These are phyloP conservation scores for Chalaropsis ovoidea DNA, from an alignment of 2,329 filamentous ascomycete genomes.

Conservation along the genomic window DNA sequence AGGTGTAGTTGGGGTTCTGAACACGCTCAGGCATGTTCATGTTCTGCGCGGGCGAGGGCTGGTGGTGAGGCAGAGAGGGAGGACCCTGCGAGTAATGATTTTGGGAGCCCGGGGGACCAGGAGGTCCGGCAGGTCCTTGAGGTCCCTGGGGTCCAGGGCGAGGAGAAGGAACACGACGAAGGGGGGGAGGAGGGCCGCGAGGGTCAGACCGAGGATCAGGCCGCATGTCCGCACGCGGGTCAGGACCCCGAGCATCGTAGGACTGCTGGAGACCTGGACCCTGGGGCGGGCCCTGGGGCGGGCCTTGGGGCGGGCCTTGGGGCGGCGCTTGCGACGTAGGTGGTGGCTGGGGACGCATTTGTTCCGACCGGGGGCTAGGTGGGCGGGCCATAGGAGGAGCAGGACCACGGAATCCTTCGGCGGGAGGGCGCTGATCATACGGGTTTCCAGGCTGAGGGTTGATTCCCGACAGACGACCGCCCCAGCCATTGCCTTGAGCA, in stretches of 20 bases:
- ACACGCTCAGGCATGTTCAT: constrained; percentile 35
- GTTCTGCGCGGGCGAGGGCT: constrained; percentile 35
- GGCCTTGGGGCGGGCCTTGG: constrained; percentile 27
- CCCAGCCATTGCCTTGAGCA: constrained; percentile 46
- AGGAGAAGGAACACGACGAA: constrained; percentile 32
- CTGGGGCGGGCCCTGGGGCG: constrained; percentile 28
- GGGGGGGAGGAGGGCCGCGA: constrained; percentile 40
- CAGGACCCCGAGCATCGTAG: constrained; percentile 26
- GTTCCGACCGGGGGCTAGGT: constrained; percentile 66
- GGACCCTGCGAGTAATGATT: constrained; percentile 34
- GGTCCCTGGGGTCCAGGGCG: constrained; percentile 23
- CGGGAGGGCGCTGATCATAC: constrained; percentile 55
- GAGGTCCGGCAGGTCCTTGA: constrained; percentile 31
- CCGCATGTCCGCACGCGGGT: constrained; percentile 23
- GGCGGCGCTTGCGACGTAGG: constrained; percentile 20
- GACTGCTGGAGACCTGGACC: constrained; percentile 57
- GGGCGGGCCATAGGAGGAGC: constrained; percentile 59
- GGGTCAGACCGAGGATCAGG: constrained; percentile 23
- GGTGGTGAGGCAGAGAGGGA: constrained; percentile 29
- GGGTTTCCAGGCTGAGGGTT: constrained; percentile 69
- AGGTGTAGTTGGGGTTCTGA: constrained; percentile 52
- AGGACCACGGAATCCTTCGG: constrained; percentile 59
- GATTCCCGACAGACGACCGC: constrained; percentile 64
- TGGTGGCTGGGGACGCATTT: constrained; percentile 37
- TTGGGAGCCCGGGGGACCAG: constrained; percentile 43